Evolutionary conservation across 305 asterid genomes (phyloP), one percentile per base, ranked within the genome.

Genomic region (Euphrasia arctica): DNA sequence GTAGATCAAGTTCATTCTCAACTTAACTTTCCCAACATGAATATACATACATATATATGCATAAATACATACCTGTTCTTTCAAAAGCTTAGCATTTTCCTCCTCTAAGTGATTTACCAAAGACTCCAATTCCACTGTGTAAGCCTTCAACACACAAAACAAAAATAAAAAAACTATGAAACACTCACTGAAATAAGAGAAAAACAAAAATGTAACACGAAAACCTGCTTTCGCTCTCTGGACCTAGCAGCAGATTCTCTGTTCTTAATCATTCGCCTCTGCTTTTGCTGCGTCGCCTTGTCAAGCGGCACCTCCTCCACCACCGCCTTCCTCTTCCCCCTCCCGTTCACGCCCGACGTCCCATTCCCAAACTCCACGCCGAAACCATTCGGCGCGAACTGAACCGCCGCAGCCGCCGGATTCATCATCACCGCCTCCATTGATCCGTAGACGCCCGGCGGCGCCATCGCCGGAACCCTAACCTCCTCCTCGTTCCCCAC

Each of bases 211-310:
- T 5, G 9, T 0, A 67, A 5, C 39, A 5, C 47, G 15, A 57
- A 14, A 29, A 91, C 98, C 98, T 91, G 98, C 73, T 91, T 91
- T 62, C 98, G 81, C 72, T 91, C 98, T 59, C 98, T 78, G 32
- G 98, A 91, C 86, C 97, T 78, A 28, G 98, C 98, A 25, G 98
- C 98, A 65, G 96, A 89, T 64, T 91, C 98, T 70, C 98, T 79
- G 79, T 91, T 91, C 75, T 91, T 91, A 60, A 91, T 89, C 98
- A 91, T 91, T 58, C 97, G 78, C 75, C 93, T 81, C 84, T 91
- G 98, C 80, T 89, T 92, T 82, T 92, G 98, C 80, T 90, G 98
- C 8, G 98, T 83, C 27, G 98, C 96, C 74, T 85, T 90, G 67
- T 92, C 98, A 3, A 88, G 77, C 48, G 87, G 86, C 74, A 62